phyloP scores from a whole-genome alignment of 2,329 filamentous ascomycete species.

The Plenodomus lindquistii region DNA sequence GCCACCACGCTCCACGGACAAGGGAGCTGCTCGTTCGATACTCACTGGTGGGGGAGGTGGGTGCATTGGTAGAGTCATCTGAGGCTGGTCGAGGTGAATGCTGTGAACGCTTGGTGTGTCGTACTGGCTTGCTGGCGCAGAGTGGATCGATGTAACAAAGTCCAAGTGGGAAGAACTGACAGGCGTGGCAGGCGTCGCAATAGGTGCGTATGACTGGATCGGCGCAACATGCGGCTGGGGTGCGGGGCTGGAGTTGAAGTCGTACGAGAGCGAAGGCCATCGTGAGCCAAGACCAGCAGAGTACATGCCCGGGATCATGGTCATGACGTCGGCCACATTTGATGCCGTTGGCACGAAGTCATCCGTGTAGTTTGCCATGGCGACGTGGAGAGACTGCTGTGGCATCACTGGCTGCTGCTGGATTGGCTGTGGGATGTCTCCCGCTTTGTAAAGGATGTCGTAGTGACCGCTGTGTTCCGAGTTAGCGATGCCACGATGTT shows the following conservation, averaged over 20 bases:
- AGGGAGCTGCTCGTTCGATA: conserved; percentile 34
- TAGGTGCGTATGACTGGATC: conserved; percentile 37
- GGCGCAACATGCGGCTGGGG: conserved; percentile 38
- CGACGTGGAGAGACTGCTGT: conserved; percentile 39
- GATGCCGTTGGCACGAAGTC: conserved; percentile 47
- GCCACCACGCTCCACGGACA: conserved; percentile 40
- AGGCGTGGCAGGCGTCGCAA: conserved; percentile 31
- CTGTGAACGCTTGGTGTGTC: conserved; percentile 29
- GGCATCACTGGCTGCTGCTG: conserved; percentile 29
- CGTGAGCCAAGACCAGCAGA: conserved; percentile 39
- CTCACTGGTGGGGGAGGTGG: conserved; percentile 30
- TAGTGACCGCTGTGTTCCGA: conserved; percentile 73
- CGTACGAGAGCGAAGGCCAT: conserved; percentile 42
- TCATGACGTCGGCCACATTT: conserved; percentile 41
- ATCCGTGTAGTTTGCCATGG: conserved; percentile 43
- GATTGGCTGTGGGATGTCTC: conserved; percentile 49
- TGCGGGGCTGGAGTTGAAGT: conserved; percentile 39
- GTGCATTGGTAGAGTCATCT: conserved; percentile 39
- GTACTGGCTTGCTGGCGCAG: conserved; percentile 32
- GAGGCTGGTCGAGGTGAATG: conserved; percentile 39
- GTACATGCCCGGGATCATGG: conserved; percentile 53
- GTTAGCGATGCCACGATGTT: conserved; percentile 4
- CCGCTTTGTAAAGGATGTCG: conserved; percentile 82
- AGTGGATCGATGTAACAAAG: conserved; percentile 36
- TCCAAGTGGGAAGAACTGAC: conserved; percentile 38